Conservation (phyloP, 495 filamentous ascomycete species). For the Penicillium soppii region DNA sequence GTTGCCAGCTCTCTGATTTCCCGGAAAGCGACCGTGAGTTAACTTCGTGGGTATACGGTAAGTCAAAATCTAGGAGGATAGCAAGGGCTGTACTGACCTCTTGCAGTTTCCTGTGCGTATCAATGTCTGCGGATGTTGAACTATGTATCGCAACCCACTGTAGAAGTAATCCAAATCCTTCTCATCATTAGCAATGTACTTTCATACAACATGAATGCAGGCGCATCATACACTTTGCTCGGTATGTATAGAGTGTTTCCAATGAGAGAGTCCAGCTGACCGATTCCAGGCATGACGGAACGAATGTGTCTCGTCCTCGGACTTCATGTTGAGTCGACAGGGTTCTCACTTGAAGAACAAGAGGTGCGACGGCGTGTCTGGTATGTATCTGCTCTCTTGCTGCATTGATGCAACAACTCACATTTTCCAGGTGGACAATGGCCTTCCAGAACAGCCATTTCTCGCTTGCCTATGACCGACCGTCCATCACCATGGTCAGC, state of each 20-base stretch:
- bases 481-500: slow-evolving; percentile 52
- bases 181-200: slow-evolving; percentile 60
- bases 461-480: slow-evolving; percentile 60
- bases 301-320: slow-evolving; percentile 59
- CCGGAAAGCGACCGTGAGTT: slow-evolving; percentile 56
- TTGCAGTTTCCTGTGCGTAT: slow-evolving; percentile 58
- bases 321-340: slow-evolving; percentile 52
- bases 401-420: slow-evolving; percentile 6
- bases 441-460: slow-evolving; percentile 63
- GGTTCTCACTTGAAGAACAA: slow-evolving; percentile 37
- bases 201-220: slow-evolving; percentile 64
- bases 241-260: slow-evolving; percentile 30
- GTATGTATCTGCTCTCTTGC: slow-evolving; percentile 22
- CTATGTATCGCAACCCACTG: slow-evolving; percentile 56
- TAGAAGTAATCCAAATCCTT: slow-evolving; percentile 58
- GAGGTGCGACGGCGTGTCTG: slow-evolving; percentile 41
- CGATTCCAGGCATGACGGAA: slow-evolving; percentile 51
- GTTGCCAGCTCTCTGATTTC: slow-evolving; percentile 72
- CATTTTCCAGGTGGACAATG: slow-evolving; percentile 50
- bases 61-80: slow-evolving; percentile 10
- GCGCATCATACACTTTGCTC: slow-evolving; percentile 59
- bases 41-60: slow-evolving; percentile 61
- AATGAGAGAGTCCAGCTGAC: slow-evolving; percentile 4
- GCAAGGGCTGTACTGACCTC: slow-evolving; percentile 9
- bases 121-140: slow-evolving; percentile 63